These are phyloP conservation scores for Ceratocystis ficicola DNA, from an alignment of 2,329 filamentous ascomycete species.

Conservation along the genomic window DNA sequence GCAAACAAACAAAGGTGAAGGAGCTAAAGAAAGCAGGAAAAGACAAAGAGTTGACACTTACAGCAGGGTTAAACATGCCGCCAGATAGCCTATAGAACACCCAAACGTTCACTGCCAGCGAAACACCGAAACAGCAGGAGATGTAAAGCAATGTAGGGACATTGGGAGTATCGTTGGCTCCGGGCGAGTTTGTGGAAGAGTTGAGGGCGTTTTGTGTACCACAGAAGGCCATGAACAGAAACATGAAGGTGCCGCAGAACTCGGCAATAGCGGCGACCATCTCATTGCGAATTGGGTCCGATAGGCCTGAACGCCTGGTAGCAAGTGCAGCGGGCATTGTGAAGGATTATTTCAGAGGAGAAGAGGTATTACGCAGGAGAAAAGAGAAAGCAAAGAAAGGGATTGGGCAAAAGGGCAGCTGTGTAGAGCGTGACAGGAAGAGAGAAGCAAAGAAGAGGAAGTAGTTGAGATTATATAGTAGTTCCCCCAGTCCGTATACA, in stretches of 20 bases:
- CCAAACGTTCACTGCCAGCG: constrained; percentile 44
- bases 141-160: constrained; percentile 35
- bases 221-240: constrained; percentile 36
- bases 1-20: neutral
- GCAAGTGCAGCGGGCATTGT: constrained; percentile 6
- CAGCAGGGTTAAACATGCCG: constrained; percentile 41
- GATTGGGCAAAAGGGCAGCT: neutral
- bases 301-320: constrained; percentile 13
- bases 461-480: neutral
- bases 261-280: constrained; percentile 37
- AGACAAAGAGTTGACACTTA: constrained; percentile 27
- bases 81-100: constrained; percentile 44
- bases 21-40: neutral
- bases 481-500: neutral
- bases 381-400: neutral
- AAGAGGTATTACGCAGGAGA: neutral
- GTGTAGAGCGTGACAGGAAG: neutral
- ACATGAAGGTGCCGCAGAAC: constrained; percentile 43
- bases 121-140: constrained; percentile 38
- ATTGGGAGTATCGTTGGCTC: constrained; percentile 24
- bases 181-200: constrained; percentile 18
- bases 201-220: constrained; percentile 29
- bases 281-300: constrained; percentile 27
- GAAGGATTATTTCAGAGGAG: neutral
- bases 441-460: neutral